A percentile compares a stretch with the other conserved stretches of the same genome.
These are phyloP conservation scores for Madurella fahalii DNA, from an alignment of 2,329 filamentous ascomycete species.

Conservation along the genomic window DNA sequence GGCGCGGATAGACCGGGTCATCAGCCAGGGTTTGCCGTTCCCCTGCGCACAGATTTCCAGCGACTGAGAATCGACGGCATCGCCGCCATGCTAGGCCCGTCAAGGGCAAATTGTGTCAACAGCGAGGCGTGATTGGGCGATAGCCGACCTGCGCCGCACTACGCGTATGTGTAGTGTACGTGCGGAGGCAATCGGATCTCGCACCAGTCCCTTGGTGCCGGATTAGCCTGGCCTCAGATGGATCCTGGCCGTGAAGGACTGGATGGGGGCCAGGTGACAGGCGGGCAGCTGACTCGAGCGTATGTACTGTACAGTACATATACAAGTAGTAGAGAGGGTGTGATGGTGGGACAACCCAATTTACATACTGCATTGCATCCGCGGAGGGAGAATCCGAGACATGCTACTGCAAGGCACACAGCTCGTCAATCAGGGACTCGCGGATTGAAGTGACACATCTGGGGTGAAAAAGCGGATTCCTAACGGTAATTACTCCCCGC, in stretches of 20 bases:
- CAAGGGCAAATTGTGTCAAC: not conserved
- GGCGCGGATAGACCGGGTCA: too few relatives aligned
- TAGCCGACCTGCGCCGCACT: not conserved
- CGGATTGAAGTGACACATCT: too few relatives aligned
- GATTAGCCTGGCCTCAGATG: conserved; percentile 4
- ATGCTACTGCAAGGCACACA: too few relatives aligned
- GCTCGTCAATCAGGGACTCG: too few relatives aligned
- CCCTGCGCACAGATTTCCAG: too few relatives aligned
- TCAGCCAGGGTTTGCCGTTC: too few relatives aligned
- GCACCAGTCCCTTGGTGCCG: not conserved
- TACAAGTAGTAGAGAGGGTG: not conserved
- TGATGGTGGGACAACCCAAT: not conserved
- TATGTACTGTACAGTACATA: too few relatives aligned
- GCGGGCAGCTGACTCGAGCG: not conserved
- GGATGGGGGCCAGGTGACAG: too few relatives aligned
- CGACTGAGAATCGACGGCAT: not conserved
- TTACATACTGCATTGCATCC: too few relatives aligned
- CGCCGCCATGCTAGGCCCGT: not conserved
- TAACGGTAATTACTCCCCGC: not conserved
- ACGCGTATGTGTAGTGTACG: too few relatives aligned
- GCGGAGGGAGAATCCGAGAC: too few relatives aligned
- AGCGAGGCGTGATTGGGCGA: conserved; percentile 3
- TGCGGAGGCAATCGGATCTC: not conserved
- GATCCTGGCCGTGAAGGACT: not conserved
- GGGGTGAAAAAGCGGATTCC: not conserved